These are phyloP conservation scores for Botrytis fragariae DNA, from an alignment of 2,329 filamentous ascomycete genomes.

Conservation along the genomic window DNA sequence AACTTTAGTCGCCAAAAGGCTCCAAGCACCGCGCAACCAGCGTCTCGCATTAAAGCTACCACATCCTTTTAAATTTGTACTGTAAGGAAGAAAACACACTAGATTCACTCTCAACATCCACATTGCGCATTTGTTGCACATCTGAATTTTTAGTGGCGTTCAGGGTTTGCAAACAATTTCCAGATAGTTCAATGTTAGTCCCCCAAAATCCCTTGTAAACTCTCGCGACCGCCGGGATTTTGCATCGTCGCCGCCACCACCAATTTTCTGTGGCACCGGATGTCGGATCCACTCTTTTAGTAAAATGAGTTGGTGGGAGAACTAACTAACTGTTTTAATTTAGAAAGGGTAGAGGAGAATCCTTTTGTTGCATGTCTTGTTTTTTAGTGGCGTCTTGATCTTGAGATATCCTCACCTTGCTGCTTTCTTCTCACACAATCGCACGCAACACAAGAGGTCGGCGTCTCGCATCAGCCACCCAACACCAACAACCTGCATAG, in stretches of 20 bases:
- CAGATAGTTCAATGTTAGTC: background rate
- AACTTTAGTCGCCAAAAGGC: background rate
- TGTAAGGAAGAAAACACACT: background rate
- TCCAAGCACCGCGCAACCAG: background rate
- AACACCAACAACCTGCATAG: background rate
- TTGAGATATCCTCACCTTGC: no score
- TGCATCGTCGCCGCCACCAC: background rate
- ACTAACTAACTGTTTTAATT: background rate
- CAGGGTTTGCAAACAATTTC: background rate
- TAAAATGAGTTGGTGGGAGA: background rate
- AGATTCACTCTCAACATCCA: background rate
- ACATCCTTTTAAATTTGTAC: background rate
- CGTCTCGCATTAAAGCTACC: background rate
- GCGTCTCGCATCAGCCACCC: background rate
- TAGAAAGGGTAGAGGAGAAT: background rate
- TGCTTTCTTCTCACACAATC: background rate
- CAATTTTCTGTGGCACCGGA: background rate
- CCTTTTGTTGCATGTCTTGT: background rate
- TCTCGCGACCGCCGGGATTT: background rate
- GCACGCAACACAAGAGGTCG: background rate
- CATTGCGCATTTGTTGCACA: constrained; percentile 10
- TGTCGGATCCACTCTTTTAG: background rate
- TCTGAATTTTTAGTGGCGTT: constrained; percentile 17
- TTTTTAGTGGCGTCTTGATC: background rate
- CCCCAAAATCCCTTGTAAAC: background rate